Evolutionary conservation across 208 protist species (phyloP).

Genomic region (Leishmania lainsoni): DNA sequence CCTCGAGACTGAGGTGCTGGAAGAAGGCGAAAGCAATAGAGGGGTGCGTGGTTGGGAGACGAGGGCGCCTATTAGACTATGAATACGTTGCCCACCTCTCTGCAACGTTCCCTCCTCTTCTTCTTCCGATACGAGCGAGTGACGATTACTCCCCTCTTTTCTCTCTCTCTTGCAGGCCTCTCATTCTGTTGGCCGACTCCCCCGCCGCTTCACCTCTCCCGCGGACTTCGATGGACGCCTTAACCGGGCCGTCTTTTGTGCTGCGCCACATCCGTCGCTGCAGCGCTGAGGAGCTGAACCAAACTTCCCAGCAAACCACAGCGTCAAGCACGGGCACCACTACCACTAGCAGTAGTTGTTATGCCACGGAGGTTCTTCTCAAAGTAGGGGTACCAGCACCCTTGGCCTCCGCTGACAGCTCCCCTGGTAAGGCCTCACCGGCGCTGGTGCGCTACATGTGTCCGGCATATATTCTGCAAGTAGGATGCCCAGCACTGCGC

Average conservation of each 20-base stretch:
- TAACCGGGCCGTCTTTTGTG: conserved; percentile 14
- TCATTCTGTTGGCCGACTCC: no score
- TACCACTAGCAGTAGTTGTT: not conserved
- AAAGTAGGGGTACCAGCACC: conserved; percentile 13
- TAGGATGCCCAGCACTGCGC: conserved; percentile 37
- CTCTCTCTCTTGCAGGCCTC: not conserved
- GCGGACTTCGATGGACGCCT: not conserved
- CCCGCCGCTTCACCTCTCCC: not conserved
- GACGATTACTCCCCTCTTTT: not conserved
- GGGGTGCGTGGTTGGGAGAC: not conserved
- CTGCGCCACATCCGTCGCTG: conserved; percentile 25
- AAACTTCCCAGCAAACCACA: not conserved
- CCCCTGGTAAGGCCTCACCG: not conserved
- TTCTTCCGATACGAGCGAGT: not conserved
- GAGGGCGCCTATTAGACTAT: not conserved
- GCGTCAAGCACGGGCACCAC: not conserved
- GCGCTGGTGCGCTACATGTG: conserved; percentile 30
- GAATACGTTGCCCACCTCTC: not conserved
- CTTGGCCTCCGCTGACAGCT: not conserved
- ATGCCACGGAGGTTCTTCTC: conserved; percentile 20
- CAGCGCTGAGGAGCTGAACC: not conserved
- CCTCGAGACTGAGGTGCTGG: not conserved
- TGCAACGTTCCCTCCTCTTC: not conserved
- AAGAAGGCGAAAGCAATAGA: not conserved
- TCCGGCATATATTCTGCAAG: conserved; percentile 44